Evolutionary conservation across 768 basidiomycete species (phyloP).

Genomic region (Arthromyces matolae): DNA sequence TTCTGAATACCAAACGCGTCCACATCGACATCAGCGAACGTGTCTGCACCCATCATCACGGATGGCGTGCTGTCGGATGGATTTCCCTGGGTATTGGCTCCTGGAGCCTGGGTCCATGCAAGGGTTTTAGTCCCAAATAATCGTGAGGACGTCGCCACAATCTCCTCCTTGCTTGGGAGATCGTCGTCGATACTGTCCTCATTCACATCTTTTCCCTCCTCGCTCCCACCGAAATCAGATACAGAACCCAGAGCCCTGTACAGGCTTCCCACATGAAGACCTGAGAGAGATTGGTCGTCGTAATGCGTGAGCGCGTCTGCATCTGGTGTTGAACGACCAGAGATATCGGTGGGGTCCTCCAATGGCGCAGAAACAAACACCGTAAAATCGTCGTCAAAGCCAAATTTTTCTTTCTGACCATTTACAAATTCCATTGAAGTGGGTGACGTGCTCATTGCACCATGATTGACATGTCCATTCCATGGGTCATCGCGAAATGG

Average conservation of each 20-base stretch:
- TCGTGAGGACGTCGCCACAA: constrained; percentile 41
- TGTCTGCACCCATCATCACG: not conserved
- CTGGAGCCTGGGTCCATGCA: too few relatives aligned
- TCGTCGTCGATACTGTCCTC: constrained; percentile 26
- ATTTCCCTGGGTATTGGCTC: too few relatives aligned
- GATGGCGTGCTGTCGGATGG: not conserved
- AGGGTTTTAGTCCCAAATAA: constrained; percentile 54
- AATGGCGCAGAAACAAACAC: constrained; percentile 65
- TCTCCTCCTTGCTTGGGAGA: constrained; percentile 47
- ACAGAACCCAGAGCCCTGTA: constrained; percentile 56
- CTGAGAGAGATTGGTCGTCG: constrained; percentile 16
- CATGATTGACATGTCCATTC: constrained; percentile 32
- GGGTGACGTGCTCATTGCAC: constrained; percentile 24
- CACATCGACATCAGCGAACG: constrained; percentile 5
- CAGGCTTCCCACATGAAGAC: constrained; percentile 20
- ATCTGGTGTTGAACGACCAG: constrained; percentile 22
- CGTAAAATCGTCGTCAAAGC: constrained; percentile 80
- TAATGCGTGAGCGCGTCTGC: constrained; percentile 20
- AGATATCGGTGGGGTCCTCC: constrained; percentile 14
- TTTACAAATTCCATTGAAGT: constrained; percentile 16
- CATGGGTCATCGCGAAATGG: constrained; percentile 35
- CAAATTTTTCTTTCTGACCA: constrained; percentile 16
- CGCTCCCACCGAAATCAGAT: constrained; percentile 53
- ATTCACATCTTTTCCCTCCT: constrained; percentile 26
- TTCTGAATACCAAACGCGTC: not conserved